Percentiles rank a stretch among this genome's conserved stretches.
Conservation (phyloP, 139 green algal species). For the Asterochloris sp. region DNA sequence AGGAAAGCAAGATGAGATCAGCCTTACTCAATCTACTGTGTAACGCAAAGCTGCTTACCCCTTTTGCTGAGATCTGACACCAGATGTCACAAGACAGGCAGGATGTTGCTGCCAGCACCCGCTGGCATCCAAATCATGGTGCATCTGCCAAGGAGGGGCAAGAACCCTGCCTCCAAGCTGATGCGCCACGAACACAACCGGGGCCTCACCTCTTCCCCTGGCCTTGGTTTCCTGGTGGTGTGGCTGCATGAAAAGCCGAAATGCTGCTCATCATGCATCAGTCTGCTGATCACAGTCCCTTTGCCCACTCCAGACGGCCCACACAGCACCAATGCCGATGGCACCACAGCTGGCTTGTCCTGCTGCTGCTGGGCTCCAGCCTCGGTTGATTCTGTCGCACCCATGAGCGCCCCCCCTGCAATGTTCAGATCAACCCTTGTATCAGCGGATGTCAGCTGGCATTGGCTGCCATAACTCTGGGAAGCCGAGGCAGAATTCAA, state of each 20-base stretch:
- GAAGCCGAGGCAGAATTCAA: too few relatives aligned
- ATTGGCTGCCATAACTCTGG: too few relatives aligned
- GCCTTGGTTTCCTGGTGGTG: conserved; percentile 66
- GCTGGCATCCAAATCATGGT: neutral
- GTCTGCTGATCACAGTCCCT: conserved; percentile 72
- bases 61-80: neutral
- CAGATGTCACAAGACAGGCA: too few relatives aligned
- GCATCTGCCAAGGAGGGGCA: neutral
- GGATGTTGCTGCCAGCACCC: neutral
- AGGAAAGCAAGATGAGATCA: neutral
- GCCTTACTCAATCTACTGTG: neutral
- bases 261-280: conserved; percentile 46
- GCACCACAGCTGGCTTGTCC: neutral
- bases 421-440: too few relatives aligned
- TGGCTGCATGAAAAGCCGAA: conserved; percentile 84
- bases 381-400: conserved; percentile 9
- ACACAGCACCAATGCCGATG: conserved; percentile 65
- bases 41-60: neutral
- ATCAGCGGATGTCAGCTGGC: too few relatives aligned
- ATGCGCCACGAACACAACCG: neutral
- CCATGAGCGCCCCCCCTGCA: neutral
- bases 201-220: conserved; percentile 42
- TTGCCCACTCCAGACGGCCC: conserved; percentile 88
- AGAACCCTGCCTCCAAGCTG: neutral
- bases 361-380: neutral